Base-by-base conservation (phyloP, 2,329 filamentous ascomycete genomes). In the Diaporthe vaccinii region DNA sequence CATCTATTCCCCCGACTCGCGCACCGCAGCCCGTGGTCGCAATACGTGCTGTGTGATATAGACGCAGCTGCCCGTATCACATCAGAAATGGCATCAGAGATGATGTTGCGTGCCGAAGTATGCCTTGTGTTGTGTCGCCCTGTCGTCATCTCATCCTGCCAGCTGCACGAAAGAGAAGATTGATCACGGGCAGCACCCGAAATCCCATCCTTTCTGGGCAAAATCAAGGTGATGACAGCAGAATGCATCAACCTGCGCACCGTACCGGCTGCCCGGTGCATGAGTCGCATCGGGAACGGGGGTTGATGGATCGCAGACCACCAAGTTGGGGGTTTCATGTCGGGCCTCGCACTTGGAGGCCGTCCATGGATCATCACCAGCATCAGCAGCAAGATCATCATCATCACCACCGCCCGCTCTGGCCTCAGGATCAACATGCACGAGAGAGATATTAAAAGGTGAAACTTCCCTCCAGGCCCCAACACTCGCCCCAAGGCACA, bases 201-300 rank as follows among this genome's bases (percentile, higher is more conserved):
- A 69, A 28, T 34, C 49, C 22, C 49, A 25, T 28, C 58, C 46
- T 73, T 59, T 46, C 65, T 55, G 65, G 65, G 71, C 71, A 65
- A 55, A 46, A 57, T 65, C 71, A 57, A 65, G 58, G 58, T 73
- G 55, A 65, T 65, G 71, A 65, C 58, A 59, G 71, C 71, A 65
- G 58, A 62, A 55, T 65, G 71, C 58, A 57, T 9, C 71, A 46
- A 39, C 39, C 17, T 69, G 49, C 65, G 34, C 20, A 68, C 62
- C 44, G 44, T 62, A 51, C 46, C 71, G 49, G 12, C 71, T 44
- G 49, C 41, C 46, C 39, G 71, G 58, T 31, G 58, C 71, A 39
- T 41, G 39, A 73, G 71, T 65, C 55, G 71, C 71, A 73, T 65
- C n/a, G 46, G 15, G 51, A 15, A 65, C 61, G 58, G 58, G 34